These are phyloP conservation scores for Stagonosporopsis cucurbitacearum DNA, from an alignment of 2,329 filamentous ascomycete genomes.

Conservation along the genomic window DNA sequence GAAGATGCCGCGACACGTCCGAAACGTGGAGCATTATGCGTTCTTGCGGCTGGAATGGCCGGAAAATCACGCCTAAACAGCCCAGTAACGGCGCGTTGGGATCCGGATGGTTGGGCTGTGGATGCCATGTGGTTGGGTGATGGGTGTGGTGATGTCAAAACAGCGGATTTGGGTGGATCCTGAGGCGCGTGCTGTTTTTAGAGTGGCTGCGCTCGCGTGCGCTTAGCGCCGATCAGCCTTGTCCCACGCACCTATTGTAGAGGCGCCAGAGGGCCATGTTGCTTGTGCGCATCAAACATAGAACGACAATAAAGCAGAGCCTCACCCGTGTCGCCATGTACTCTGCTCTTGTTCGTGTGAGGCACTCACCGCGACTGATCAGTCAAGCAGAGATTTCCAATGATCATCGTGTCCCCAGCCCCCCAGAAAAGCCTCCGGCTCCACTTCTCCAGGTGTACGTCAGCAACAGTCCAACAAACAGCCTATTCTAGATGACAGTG, in stretches of 20 bases:
- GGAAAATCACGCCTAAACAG: conserved; percentile 1
- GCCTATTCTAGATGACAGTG: neutral
- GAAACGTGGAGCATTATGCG: conserved; percentile 32
- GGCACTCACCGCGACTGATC: neutral
- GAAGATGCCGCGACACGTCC: conserved; percentile 32
- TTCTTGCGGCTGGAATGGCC: neutral
- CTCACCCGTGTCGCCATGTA: neutral
- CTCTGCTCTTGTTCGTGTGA: neutral
- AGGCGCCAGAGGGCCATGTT: conserved; percentile 4
- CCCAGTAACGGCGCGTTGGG: conserved; percentile 9
- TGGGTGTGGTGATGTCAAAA: conserved; percentile 12
- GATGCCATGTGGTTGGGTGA: conserved; percentile 13
- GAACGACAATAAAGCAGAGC: conserved; percentile 6
- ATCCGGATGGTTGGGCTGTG: conserved; percentile 11
- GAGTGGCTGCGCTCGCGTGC: conserved; percentile 9
- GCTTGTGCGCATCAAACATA: conserved; percentile 12
- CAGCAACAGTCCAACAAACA: conserved; percentile 5
- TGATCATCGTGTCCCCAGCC: conserved; percentile 14
- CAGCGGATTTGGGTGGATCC: conserved; percentile 7
- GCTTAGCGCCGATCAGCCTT: conserved; percentile 12
- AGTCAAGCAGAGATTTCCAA: neutral
- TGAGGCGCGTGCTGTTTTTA: conserved; percentile 20
- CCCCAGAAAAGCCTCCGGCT: conserved; percentile 5
- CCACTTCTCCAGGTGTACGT: conserved; percentile 16
- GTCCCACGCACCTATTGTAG: conserved; percentile 1